These are phyloP conservation scores for Neurospora sp. DNA, from an alignment of 495 filamentous ascomycete genomes.

Conservation along the genomic window DNA sequence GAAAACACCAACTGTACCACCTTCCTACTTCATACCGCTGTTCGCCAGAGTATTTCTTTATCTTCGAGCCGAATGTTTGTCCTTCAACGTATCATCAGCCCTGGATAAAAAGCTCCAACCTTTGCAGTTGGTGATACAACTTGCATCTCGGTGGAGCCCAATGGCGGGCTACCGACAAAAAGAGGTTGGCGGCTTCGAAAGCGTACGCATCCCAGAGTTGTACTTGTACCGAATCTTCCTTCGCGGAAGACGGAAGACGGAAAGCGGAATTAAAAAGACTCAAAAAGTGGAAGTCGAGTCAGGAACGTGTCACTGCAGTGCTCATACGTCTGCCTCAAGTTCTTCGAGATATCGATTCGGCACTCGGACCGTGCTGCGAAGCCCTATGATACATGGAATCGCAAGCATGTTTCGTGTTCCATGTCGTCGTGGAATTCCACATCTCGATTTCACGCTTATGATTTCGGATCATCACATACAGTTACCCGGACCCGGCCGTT, in stretches of 20 bases:
- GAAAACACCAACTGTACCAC: not conserved
- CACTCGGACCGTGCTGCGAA: not conserved
- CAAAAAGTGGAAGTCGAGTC: not conserved
- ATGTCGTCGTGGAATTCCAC: not conserved
- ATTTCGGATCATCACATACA: not conserved
- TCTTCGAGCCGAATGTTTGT: not conserved
- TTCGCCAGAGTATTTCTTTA: not conserved
- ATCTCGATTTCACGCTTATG: not conserved
- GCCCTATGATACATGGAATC: not conserved
- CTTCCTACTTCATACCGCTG: not conserved
- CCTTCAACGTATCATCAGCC: not conserved
- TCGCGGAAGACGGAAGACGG: not conserved
- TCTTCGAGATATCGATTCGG: not conserved
- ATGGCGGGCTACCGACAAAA: not conserved
- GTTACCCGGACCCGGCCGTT: not conserved
- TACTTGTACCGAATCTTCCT: not conserved
- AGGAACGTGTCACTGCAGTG: not conserved
- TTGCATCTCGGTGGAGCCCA: not conserved
- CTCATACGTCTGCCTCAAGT: not conserved
- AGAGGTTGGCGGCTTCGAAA: not conserved
- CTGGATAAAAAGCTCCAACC: not conserved
- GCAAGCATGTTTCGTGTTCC: not conserved
- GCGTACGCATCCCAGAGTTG: not conserved
- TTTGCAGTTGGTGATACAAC: not conserved
- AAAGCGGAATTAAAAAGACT: not conserved